Percentiles rank a stretch among this genome's conserved stretches.
These are phyloP conservation scores for Candida alai DNA, from an alignment of 805 yeast genomes.

Conservation along the genomic window DNA sequence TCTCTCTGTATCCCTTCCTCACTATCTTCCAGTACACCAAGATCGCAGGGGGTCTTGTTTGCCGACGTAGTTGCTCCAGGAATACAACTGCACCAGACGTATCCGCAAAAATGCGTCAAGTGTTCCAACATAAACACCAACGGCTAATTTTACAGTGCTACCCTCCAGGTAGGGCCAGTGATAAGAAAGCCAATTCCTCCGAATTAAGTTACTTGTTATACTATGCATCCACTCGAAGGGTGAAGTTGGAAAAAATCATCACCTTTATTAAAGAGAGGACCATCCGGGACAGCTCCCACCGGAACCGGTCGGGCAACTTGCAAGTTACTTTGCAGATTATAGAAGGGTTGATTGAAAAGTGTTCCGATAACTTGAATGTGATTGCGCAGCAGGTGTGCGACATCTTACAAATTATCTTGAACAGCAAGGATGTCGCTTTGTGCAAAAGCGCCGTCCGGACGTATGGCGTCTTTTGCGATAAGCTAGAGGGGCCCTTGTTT, in stretches of 20 bases:
- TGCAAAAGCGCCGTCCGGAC: constrained; percentile 50
- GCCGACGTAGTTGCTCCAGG: no score
- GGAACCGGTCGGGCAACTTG: constrained; percentile 68
- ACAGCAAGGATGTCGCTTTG: constrained; percentile 58
- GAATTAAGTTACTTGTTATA: constrained; percentile 84
- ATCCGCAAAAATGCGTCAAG: constrained; percentile 9
- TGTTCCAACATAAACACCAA: constrained; percentile 80
- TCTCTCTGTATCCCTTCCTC: no score
- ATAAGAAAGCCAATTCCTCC: constrained; percentile 88
- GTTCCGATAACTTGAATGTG: constrained; percentile 80
- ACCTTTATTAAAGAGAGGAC: constrained; percentile 62
- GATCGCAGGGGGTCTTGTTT: no score
- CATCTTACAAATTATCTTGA: constrained; percentile 51
- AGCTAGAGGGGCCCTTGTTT: constrained; percentile 60
- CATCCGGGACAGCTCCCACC: constrained; percentile 50
- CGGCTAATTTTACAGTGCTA: constrained; percentile 87
- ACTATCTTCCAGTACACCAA: no score
- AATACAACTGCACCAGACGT: no score
- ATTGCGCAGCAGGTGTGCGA: constrained; percentile 67
- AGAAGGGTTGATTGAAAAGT: constrained; percentile 63
- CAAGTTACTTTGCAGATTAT: constrained; percentile 76
- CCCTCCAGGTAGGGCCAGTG: constrained; percentile 82
- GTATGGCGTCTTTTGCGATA: constrained; percentile 39
- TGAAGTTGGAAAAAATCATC: constrained; percentile 85
- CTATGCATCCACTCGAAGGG: constrained; percentile 86